These are phyloP conservation scores for Francoa sonchifolia DNA, from an alignment of 441 rosid genomes.

Conservation along the genomic window DNA sequence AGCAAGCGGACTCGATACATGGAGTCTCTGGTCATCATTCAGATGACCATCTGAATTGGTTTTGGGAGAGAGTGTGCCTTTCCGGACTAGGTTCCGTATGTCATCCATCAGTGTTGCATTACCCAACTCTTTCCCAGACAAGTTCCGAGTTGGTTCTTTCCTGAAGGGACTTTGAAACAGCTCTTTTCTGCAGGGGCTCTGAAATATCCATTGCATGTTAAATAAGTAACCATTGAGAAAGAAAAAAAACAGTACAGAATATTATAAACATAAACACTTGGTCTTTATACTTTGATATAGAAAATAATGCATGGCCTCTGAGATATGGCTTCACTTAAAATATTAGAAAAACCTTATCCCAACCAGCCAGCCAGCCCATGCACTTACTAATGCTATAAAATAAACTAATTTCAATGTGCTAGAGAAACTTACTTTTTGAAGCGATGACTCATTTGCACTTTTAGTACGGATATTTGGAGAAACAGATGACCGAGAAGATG, in stretches of 20 bases:
- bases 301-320: slow-evolving; percentile 1
- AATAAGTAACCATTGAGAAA: slow-evolving; percentile 12
- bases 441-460: slow-evolving; percentile 18
- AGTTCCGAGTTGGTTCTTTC: slow-evolving; percentile 19
- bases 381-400: too few species aligned
- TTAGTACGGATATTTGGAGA: slow-evolving; percentile 18
- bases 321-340: background rate
- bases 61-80: slow-evolving; percentile 15
- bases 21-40: slow-evolving; percentile 9
- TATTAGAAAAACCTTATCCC: too few species aligned
- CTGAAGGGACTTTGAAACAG: slow-evolving; percentile 20
- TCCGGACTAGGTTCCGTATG: slow-evolving; percentile 16
- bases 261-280: slow-evolving; percentile 4
- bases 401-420: too few species aligned
- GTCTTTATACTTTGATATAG: too few species aligned
- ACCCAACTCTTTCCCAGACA: slow-evolving; percentile 17
- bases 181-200: slow-evolving; percentile 20
- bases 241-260: slow-evolving; percentile 10
- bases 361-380: background rate
- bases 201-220: slow-evolving; percentile 14
- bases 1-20: slow-evolving; percentile 15
- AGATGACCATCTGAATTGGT: slow-evolving; percentile 14
- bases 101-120: slow-evolving; percentile 12
- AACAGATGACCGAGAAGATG: slow-evolving; percentile 22
- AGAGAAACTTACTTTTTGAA: slow-evolving; percentile 28